Conservation (phyloP, 2,329 filamentous ascomycete genomes). For the Beauveria australis region DNA sequence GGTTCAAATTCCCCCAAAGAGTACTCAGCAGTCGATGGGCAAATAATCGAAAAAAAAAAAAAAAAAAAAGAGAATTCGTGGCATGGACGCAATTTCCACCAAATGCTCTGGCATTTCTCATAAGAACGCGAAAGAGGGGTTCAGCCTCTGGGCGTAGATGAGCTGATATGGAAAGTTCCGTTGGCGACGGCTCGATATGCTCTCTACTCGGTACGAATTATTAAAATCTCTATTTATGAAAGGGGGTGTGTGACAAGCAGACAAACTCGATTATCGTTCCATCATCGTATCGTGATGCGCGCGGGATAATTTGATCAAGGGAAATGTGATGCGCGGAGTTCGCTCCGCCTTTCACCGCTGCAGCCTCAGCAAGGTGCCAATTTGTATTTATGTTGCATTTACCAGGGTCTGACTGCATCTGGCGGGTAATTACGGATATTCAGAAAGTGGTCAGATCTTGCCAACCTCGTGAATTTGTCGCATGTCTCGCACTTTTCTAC, state of each 20-base stretch:
- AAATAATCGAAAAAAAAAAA: no score
- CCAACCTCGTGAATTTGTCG: background rate
- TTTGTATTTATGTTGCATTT: no score
- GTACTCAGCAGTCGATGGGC: no score
- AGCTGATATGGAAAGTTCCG: constrained; percentile 2
- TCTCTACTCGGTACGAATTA: no score
- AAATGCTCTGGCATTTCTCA: background rate
- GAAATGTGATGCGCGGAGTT: background rate
- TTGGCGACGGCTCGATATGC: background rate
- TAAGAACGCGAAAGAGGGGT: background rate
- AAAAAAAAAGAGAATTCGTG: no score
- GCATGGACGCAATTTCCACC: background rate
- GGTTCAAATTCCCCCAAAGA: no score
- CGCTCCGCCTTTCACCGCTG: background rate
- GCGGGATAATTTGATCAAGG: background rate
- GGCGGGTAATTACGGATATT: background rate
- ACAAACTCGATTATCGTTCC: background rate
- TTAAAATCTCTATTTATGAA: background rate
- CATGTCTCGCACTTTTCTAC: background rate
- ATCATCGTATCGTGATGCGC: background rate
- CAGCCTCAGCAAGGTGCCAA: no score
- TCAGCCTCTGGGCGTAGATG: background rate
- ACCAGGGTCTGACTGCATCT: background rate
- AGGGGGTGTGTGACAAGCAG: background rate
- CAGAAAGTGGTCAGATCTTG: background rate